Percentiles rank a stretch among this genome's conserved stretches.
phyloP scores from a whole-genome alignment of 331 rosid genomes.

The Pyracantha coccinea region DNA sequence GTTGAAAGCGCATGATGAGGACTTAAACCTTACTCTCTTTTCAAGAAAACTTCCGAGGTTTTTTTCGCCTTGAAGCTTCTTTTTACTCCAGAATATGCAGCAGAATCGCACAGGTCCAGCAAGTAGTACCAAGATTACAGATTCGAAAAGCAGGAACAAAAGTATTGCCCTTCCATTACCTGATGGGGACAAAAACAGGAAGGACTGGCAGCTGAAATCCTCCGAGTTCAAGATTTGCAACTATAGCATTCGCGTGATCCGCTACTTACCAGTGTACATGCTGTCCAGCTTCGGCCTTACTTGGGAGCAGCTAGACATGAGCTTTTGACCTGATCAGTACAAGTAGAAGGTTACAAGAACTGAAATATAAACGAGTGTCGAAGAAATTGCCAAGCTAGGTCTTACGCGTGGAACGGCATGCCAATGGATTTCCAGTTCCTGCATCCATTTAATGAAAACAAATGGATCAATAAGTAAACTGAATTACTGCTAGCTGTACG shows the following conservation, averaged over 20 bases:
- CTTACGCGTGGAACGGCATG: conserved; percentile 56
- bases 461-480: conserved; percentile 15
- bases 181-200: conserved; percentile 6
- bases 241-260: background rate
- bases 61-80: conserved; percentile 57
- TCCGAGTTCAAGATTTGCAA: background rate
- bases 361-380: background rate
- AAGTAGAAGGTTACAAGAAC: background rate
- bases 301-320: conserved; percentile 65
- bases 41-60: conserved; percentile 59
- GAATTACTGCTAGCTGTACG: background rate
- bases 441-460: conserved; percentile 13
- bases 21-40: conserved; percentile 44
- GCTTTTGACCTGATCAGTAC: conserved; percentile 41
- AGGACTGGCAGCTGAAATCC: background rate
- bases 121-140: conserved; percentile 32
- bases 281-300: conserved; percentile 46
- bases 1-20: background rate
- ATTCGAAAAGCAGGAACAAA: conserved; percentile 60
- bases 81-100: conserved; percentile 68
- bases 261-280: conserved; percentile 54
- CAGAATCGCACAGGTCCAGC: conserved; percentile 55
- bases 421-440: conserved; percentile 50
- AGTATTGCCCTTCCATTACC: conserved; percentile 57
- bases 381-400: background rate